Conservation (phyloP, 441 rosid genomes). For the Biscutella laevigata region DNA sequence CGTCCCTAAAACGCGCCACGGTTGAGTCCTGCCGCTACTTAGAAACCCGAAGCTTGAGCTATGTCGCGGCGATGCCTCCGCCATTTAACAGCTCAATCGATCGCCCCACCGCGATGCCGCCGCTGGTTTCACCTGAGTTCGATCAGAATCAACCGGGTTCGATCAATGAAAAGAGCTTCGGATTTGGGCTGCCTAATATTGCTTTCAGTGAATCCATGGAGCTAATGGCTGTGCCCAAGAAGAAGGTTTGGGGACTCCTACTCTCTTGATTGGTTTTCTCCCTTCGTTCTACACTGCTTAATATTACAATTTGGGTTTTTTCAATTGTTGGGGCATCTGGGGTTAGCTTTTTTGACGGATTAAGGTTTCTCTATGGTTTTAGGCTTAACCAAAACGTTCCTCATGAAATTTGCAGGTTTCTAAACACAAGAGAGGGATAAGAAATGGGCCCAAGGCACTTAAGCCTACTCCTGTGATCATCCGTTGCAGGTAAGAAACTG, state of each 20-base stretch:
- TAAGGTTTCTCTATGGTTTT: constrained; percentile 13
- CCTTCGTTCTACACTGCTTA: not conserved
- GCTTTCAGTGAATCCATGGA: constrained; percentile 50
- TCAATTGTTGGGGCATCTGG: not conserved
- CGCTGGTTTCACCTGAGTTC: constrained; percentile 14
- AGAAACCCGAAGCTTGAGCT: constrained; percentile 29
- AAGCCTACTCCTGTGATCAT: constrained; percentile 75
- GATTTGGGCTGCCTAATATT: constrained; percentile 36
- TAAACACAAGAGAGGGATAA: constrained; percentile 67
- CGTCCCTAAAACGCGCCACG: constrained; percentile 33
- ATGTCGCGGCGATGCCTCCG: constrained; percentile 38
- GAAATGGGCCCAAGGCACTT: constrained; percentile 86
- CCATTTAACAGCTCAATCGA: constrained; percentile 30
- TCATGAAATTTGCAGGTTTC: constrained; percentile 37
- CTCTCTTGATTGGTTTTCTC: not conserved
- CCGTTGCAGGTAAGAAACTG: constrained; percentile 55
- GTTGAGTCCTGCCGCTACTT: constrained; percentile 12
- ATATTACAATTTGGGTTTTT: not conserved
- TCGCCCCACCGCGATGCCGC: constrained; percentile 26
- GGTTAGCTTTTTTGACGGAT: not conserved
- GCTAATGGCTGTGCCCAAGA: constrained; percentile 85
- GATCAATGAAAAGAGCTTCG: constrained; percentile 19
- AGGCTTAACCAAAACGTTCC: not conserved
- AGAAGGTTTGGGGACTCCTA: constrained; percentile 38
- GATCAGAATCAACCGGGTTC: constrained; percentile 22